These are phyloP conservation scores for Stromatinia cepivora DNA, from an alignment of 2,329 filamentous ascomycete genomes.

Conservation along the genomic window DNA sequence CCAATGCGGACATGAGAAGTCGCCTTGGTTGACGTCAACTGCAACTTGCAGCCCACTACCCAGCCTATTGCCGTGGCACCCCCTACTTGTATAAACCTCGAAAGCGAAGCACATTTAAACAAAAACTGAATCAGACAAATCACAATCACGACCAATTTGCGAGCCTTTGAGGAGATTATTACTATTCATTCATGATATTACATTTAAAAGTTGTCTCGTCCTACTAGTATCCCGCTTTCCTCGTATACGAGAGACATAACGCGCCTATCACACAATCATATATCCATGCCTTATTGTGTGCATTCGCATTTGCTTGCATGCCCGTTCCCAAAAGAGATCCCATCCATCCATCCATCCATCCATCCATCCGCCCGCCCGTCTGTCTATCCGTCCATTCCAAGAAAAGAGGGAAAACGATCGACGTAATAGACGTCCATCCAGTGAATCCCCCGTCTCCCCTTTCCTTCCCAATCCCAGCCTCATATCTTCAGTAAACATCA, in stretches of 20 bases:
- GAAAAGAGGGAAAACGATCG: neutral
- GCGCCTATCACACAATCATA: slow-evolving; percentile 21
- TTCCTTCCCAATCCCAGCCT: slow-evolving; percentile 15
- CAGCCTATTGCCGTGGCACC: neutral
- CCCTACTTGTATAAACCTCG: too few relatives aligned
- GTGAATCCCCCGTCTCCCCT: slow-evolving; percentile 8
- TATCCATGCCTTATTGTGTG: slow-evolving; percentile 23
- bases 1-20: neutral
- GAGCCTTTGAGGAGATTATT: neutral
- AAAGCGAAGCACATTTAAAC: too few relatives aligned
- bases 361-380: neutral
- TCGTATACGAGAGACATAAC: neutral
- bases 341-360: neutral
- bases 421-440: slow-evolving; percentile 2
- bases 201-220: slow-evolving; percentile 26
- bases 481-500: slow-evolving; percentile 24
- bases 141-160: neutral
- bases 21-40: neutral
- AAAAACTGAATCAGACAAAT: too few relatives aligned
- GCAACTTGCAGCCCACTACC: neutral
- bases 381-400: neutral
- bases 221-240: neutral
- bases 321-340: slow-evolving; percentile 15
- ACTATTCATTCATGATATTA: slow-evolving; percentile 33
- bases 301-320: slow-evolving; percentile 12